Base-by-base conservation (phyloP, 805 yeast genomes). In the Starmerella potacharoeniae region DNA sequence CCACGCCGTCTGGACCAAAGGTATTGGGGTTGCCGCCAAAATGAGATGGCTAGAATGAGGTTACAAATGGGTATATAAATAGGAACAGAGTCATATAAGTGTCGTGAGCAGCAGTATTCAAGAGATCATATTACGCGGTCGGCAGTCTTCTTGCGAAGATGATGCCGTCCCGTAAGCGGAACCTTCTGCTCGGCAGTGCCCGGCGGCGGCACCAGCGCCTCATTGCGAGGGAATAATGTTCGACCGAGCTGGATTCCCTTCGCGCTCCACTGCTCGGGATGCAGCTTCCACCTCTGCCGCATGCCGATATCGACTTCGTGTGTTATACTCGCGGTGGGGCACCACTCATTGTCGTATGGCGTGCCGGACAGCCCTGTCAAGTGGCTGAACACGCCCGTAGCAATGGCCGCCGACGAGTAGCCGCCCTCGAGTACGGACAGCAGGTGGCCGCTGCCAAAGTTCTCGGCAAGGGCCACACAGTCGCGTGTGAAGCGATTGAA, bases 391-490 rank as follows among this genome's bases (percentile, higher is more conserved):
- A 84, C 81, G 11, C 95, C 95, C 0, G 93, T 83, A 1, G 82
- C 69, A 16, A 86, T 73, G 0, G 95, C 95, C 4, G 84, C 84
- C 63, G 86, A 89, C 0, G 93, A 83, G 65, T 86, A 86, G 1
- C 95, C 95, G 30, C 95, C 95, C 69, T 86, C 95, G 59, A 86
- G 69, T 28, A 86, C 68, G 0, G 95, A 84, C 0, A 86, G 60
- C 0, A 86, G 71, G 56, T 78, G 79, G 10, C 90, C 85, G 10
- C 75, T 68, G 6, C 83, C 70, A 62, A 78, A 84, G 49, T 77
- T 73, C 55, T 82, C 77, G 5, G 93, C 86, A 47, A 86, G 68
- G 53, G 75, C 77, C n/a, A 81, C 79, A 0, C 84, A 82, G 66
- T 86, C 95, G 39, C 75, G 74, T 5, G 95, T 82, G 64, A 86